These are phyloP conservation scores for Choiromyces venosus DNA, from an alignment of 495 filamentous ascomycete species.

Conservation along the genomic window DNA sequence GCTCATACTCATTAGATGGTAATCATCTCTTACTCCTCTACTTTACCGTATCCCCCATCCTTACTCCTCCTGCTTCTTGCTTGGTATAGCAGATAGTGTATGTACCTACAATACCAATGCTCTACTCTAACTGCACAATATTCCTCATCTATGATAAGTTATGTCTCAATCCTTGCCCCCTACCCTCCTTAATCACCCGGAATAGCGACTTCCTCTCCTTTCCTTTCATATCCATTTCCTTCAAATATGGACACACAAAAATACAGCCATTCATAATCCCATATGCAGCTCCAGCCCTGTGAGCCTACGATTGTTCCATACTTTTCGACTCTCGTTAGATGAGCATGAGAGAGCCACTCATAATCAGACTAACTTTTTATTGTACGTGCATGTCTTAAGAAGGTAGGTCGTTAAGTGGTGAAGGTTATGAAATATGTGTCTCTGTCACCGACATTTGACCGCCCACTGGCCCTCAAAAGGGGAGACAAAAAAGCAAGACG, in stretches of 20 bases:
- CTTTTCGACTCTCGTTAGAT: neutral
- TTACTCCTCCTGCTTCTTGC: neutral
- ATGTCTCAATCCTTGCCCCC: neutral
- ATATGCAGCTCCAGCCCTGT: neutral
- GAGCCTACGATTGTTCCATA: neutral
- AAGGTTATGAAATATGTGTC: neutral
- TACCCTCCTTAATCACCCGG: neutral
- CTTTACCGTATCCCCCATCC: neutral
- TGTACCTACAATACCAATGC: neutral
- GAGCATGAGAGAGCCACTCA: neutral
- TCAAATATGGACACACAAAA: neutral
- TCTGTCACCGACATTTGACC: neutral
- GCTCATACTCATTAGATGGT: neutral
- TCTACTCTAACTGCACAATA: neutral
- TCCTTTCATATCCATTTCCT: neutral
- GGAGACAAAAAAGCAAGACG: neutral
- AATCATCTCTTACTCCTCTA: neutral
- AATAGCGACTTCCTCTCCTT: neutral
- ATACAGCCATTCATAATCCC: neutral
- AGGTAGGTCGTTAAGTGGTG: neutral
- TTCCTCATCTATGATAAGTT: conserved; percentile 3
- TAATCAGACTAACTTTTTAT: neutral
- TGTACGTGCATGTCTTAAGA: neutral
- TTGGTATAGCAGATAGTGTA: neutral
- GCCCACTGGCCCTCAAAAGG: neutral